phyloP scores from a whole-genome alignment of 495 filamentous ascomycete species.

The Aspergillus sparsus region DNA sequence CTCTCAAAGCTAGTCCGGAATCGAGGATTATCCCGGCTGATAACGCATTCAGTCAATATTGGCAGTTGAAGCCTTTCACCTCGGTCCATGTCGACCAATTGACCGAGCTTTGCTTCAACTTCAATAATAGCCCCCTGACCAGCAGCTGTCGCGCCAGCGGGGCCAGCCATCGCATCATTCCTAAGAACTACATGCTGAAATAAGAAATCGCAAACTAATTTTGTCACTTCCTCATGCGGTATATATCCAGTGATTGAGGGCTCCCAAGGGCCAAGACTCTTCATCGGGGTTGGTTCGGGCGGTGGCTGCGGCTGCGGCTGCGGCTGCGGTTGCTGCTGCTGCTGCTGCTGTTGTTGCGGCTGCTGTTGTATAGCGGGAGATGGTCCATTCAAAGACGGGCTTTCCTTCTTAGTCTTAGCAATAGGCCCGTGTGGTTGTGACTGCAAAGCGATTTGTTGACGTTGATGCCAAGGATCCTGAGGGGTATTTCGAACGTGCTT shows the following conservation, averaged over 20 bases:
- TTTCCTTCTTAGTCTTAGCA: constrained; percentile 15
- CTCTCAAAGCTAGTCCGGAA: constrained; percentile 66
- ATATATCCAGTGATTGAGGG: constrained; percentile 65
- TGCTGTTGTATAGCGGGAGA: constrained; percentile 20
- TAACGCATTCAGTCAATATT: constrained; percentile 64
- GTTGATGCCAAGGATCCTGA: constrained; percentile 30
- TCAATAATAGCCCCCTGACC: constrained; percentile 74
- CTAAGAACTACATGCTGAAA: constrained; percentile 65
- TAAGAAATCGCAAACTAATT: constrained; percentile 71
- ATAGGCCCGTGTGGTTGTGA: constrained; percentile 20
- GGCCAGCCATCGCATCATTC: constrained; percentile 49
- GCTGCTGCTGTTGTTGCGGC: no score
- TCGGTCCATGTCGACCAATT: constrained; percentile 68
- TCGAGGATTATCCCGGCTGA: constrained; percentile 53
- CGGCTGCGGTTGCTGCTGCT: constrained; percentile 22
- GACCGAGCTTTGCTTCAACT: constrained; percentile 89
- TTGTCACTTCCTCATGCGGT: constrained; percentile 67
- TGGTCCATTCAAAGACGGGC: constrained; percentile 16
- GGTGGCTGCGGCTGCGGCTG: no score
- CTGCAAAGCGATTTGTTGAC: constrained; percentile 31
- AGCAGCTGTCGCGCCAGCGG: constrained; percentile 47
- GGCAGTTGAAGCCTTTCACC: constrained; percentile 66
- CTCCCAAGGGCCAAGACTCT: constrained; percentile 68
- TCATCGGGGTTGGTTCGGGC: constrained; percentile 20
- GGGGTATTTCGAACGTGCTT: constrained; percentile 33